Evolutionary conservation across 2,329 filamentous ascomycete species (phyloP), one percentile per base, ranked within the genome.

Genomic region (Thielaviopsis euricoi): DNA sequence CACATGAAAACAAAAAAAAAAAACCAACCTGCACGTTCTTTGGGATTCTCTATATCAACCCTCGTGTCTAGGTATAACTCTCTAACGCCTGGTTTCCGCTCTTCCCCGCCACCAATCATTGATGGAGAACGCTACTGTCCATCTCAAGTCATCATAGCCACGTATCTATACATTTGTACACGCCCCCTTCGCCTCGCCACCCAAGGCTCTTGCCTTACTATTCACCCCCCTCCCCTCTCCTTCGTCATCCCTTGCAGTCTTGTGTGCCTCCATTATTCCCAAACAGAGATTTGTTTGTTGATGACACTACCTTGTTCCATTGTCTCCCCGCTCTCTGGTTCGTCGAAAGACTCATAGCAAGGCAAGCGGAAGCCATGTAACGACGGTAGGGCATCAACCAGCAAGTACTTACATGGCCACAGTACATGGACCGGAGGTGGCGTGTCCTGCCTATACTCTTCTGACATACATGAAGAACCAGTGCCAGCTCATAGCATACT

Each of bases 11-110:
- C 51, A 15, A n/a, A n/a, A n/a, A n/a, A n/a, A n/a, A n/a, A n/a
- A n/a, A n/a, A n/a, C n/a, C n/a, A n/a, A 52, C 51, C 29, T 52
- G 23, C 51, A 52, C 51, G 51, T 29, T n/a, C 25, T 52, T 52
- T 12, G 23, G 7, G 15, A 6, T 52, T 52, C 15, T 52, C 51
- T 25, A 29, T n/a, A 43, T 2, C 9, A 43, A 43, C 37, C 37
- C 37, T 19, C 23, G 12, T 29, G 25, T 51, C 49, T 13, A 5
- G 3, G 23, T 51, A 21, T 43, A 43, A 17, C 33, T 33, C 9
- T 5, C 37, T 6, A 43, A 43, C 5, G 13, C 37, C 2, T n/a
- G 6, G 5, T 4, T 43, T 43, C 37, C 37, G 37, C 37, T 15
- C 13, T 43, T 10, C 37, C 37, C 37, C 37, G 37, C 37, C 37